Base-by-base conservation (phyloP, 1,284 basidiomycete species). In the Pseudozyma sp. region DNA sequence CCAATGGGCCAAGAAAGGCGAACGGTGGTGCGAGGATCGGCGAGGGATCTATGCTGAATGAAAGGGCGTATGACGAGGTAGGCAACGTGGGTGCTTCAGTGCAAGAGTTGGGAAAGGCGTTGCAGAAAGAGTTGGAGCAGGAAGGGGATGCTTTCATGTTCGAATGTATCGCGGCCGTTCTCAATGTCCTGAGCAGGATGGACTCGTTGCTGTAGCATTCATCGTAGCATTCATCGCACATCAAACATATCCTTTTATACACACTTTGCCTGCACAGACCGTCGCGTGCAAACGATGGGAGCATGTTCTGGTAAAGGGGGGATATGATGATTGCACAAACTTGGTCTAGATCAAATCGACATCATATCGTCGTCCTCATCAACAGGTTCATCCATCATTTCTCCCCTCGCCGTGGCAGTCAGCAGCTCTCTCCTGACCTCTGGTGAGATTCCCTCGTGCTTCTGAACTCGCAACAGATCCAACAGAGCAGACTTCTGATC, bases 401-500 rank as follows among this genome's bases (percentile, higher is more conserved):
- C 86, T 7, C 85, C 88, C 55, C 88, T 81, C 54, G 87, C 88
- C 1, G 87, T 86, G 30, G 86, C 86, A 48, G 85, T 87, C 42
- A 87, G 79, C 37, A 89, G 85, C 84, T 99, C 97, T 71, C 97
- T 87, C 75, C 97, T 89, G 60, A 99, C 91, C 85, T 99, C 97
- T 0, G 90, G 88, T 46, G 92, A 89, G 81, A 99, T 97, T 79
- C 94, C 92, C 1, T 91, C 88, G 84, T 99, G 97, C 10, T 91
- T 90, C 53, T 93, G 92, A 4, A 90, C 91, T 35, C 94, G 89
- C 55, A 97, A 88, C 43, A 98, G 92, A 80, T 99, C 97, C 58
- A 98, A 86, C n/a, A 99, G 87, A 7, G 96, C 94, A 81, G 97
- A 93, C 85, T 98, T 99, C 84, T 99, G 97, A 85, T 99, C 96